A percentile compares a stretch with the other conserved stretches of the same genome.
These are phyloP conservation scores for Pleurozium schreberi DNA, from an alignment of 225 moss, liverwort and hornwort genomes.

Conservation along the genomic window DNA sequence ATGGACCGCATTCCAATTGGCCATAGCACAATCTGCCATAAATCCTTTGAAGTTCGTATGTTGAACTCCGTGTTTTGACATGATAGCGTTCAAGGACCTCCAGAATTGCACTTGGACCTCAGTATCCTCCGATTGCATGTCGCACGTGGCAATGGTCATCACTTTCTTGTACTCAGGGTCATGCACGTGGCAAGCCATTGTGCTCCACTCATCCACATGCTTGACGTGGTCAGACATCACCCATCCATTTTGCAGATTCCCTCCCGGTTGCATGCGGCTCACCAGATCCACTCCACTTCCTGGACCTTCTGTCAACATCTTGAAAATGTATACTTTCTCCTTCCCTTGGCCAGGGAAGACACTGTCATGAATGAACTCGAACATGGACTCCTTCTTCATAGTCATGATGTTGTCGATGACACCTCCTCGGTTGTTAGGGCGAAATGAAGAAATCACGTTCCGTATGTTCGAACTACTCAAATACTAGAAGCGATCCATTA, in stretches of 20 bases:
- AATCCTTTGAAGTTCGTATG: background rate
- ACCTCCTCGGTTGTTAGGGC: no score
- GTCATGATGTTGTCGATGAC: no score
- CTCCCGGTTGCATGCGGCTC: fast-evolving
- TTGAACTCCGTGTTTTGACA: fast-evolving
- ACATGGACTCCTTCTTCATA: no score
- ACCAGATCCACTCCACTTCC: no score
- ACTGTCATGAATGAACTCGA: no score
- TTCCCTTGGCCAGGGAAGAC: no score
- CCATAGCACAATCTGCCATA: background rate
- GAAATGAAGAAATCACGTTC: no score
- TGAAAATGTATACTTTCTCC: no score
- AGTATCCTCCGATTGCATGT: background rate
- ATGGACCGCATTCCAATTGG: background rate
- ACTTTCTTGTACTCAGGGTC: fast-evolving
- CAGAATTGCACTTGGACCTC: background rate
- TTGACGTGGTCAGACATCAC: no score
- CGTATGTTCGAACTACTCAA: no score
- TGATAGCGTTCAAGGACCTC: background rate
- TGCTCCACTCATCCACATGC: background rate
- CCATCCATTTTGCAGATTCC: fast-evolving
- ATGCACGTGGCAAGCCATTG: background rate
- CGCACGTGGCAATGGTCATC: fast-evolving
- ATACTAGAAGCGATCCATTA: no score
- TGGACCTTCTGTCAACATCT: no score